Conservation (phyloP, 2,329 filamentous ascomycete species). For the Aspergillus japonicus region DNA sequence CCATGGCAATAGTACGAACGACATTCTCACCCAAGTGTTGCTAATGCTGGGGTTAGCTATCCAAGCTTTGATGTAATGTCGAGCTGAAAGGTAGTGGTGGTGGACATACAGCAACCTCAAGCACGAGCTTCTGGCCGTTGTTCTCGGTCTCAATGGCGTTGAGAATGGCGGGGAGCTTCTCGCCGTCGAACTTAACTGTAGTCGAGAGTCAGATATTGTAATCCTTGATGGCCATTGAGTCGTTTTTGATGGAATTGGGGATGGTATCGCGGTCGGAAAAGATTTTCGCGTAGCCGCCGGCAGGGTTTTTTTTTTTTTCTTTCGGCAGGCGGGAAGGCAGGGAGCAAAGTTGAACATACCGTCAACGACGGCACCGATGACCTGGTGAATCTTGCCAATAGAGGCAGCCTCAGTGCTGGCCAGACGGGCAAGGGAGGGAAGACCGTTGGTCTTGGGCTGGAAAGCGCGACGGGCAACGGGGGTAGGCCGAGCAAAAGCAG, state of each 20-base stretch:
- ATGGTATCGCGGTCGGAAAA: slow-evolving; percentile 42
- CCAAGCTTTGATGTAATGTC: slow-evolving; percentile 16
- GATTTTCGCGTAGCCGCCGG: slow-evolving; percentile 41
- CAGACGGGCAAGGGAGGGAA: slow-evolving; percentile 61
- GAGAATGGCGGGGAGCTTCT: slow-evolving; percentile 93
- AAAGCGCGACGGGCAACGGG: slow-evolving; percentile 56
- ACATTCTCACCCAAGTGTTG: slow-evolving; percentile 99
- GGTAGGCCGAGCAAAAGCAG: slow-evolving; percentile 57
- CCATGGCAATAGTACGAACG: slow-evolving; percentile 99
- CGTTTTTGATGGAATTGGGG: slow-evolving; percentile 32
- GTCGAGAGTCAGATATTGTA: slow-evolving; percentile 31
- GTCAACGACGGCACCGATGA: slow-evolving; percentile 99
- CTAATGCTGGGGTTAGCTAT: slow-evolving; percentile 50
- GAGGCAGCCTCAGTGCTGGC: slow-evolving; percentile 58
- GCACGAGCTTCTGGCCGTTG: slow-evolving; percentile 87
- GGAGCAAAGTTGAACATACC: slow-evolving; percentile 58
- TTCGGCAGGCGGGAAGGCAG: slow-evolving; percentile 18
- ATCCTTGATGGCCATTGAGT: slow-evolving; percentile 25
- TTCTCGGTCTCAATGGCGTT: slow-evolving; percentile 93
- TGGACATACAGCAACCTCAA: slow-evolving; percentile 86
- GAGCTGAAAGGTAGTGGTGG: slow-evolving; percentile 10
- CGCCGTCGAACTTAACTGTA: slow-evolving; percentile 92
- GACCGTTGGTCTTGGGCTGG: slow-evolving; percentile 57
- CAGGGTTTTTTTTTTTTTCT: slow-evolving; percentile 20
- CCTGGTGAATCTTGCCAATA: slow-evolving; percentile 69